Evolutionary conservation across 148 eudicot genomes (phyloP), one percentile per base, ranked within the genome.

Genomic region (Rhododendron griersonianum): DNA sequence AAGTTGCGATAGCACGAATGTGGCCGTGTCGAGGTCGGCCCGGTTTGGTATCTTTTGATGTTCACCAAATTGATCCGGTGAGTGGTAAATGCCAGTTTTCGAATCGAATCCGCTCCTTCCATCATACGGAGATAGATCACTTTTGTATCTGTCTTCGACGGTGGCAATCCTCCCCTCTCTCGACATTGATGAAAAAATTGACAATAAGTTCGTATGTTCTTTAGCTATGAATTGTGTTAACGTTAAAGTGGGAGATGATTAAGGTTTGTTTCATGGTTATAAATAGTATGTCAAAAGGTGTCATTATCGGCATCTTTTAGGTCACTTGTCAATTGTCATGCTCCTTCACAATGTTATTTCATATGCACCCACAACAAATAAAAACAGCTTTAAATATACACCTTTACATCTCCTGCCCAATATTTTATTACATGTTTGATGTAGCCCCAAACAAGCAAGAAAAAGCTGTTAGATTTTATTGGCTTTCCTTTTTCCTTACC

Each of bases 1-100:
- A 85, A 92, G 88, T 11, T 90, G 89, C 4, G 91, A 92, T 11
- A 92, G 85, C 50, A 90, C 90, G 51, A 82, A 92, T 78, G 86
- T 81, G 85, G 94, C 92, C 8, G 86, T 87, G 86, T 89, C 91
- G 15, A 89, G 91, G 80, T 90, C 73, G 37, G 84, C 84, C 44
- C 57, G 69, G 69, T 88, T 88, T 3, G 91, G 90, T 71, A 90
- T 88, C 63, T 88, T 82, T 5, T 85, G 79, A 25, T 84, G 86
- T 57, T 85, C 78, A 7, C 59, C 19, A 48, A 92, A 90, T 77
- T 84, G 89, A 23, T 39, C 57, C 4, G 88, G 87, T 2, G 93
- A 74, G 75, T 89, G 90, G 89, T 92, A 92, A 84, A 90, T 85
- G 57, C 91, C 91, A 0, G 91, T 89, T 67, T 80, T 69, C 0